A percentile compares a stretch with the other conserved stretches of the same genome.
Evolutionary conservation across 306 rosid species (phyloP).

Genomic region (Gleditsia sinensis): DNA sequence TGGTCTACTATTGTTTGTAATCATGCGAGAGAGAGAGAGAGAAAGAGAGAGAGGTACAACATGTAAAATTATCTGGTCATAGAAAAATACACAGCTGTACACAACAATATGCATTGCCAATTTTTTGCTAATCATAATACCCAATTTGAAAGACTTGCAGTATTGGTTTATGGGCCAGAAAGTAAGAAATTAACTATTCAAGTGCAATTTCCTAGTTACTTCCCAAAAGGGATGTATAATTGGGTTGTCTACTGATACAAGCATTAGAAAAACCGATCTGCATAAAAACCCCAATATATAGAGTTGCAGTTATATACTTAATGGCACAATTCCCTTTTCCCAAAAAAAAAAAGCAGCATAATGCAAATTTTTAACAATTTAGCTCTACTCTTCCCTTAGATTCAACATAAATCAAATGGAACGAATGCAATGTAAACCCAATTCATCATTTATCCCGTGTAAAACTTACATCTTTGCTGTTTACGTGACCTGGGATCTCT

Average conservation of each 20-base stretch:
- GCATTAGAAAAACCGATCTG: background rate
- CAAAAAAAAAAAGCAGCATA: conserved; percentile 25
- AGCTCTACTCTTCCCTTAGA: background rate
- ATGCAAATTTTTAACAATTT: background rate
- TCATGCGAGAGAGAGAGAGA: background rate
- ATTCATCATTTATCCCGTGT: background rate
- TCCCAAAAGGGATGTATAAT: background rate
- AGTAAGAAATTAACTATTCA: background rate
- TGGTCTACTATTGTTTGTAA: background rate
- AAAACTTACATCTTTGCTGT: conserved; percentile 58
- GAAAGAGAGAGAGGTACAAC: background rate
- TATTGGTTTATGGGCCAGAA: conserved; percentile 3
- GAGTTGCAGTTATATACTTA: background rate
- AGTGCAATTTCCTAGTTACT: background rate
- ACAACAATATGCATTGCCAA: conserved; percentile 1
- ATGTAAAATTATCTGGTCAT: background rate
- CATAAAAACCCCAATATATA: background rate
- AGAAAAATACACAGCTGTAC: background rate
- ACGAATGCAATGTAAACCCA: conserved; percentile 6
- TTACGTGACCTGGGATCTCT: conserved; percentile 37
- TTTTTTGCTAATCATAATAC: background rate
- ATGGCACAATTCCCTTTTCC: background rate
- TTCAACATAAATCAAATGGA: conserved; percentile 25
- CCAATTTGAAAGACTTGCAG: conserved; percentile 21
- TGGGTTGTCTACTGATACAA: background rate